These are phyloP conservation scores for Candida chilensis DNA, from an alignment of 805 yeast species.

Conservation along the genomic window DNA sequence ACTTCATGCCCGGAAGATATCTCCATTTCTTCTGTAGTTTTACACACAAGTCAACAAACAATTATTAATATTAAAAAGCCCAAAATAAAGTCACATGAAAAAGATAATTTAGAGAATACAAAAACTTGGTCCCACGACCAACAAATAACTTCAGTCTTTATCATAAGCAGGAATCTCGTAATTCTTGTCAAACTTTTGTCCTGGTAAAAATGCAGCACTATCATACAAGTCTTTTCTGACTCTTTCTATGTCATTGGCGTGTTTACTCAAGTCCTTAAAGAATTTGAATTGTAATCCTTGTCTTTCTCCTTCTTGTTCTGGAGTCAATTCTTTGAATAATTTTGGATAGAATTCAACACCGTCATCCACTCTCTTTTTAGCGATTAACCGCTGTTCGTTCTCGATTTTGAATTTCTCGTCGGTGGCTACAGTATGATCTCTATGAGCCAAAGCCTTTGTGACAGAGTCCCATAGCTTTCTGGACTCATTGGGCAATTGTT, in stretches of 20 bases:
- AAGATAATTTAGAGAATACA: too few species aligned
- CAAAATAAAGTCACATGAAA: too few species aligned
- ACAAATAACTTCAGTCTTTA: too few species aligned
- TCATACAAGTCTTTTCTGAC: constrained; percentile 48
- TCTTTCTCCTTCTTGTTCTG: constrained; percentile 19
- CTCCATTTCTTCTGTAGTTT: background rate
- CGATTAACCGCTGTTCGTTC: constrained; percentile 69
- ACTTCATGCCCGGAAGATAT: constrained; percentile 1
- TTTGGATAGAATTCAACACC: constrained; percentile 79
- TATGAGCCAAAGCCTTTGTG: constrained; percentile 64
- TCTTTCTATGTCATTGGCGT: too few species aligned
- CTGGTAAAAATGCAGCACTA: constrained; percentile 76
- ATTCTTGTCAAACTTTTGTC: constrained; percentile 57
- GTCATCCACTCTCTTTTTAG: constrained; percentile 67
- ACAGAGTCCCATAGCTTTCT: constrained; percentile 79
- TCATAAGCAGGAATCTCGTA: constrained; percentile 62
- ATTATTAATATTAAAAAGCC: background rate
- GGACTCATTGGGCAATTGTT: constrained; percentile 78
- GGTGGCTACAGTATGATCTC: constrained; percentile 81
- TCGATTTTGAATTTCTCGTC: constrained; percentile 84
- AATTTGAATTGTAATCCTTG: constrained; percentile 12
- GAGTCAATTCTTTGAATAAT: constrained; percentile 49
- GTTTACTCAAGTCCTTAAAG: constrained; percentile 39
- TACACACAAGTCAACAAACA: background rate
- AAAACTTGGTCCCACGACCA: too few species aligned